Evolutionary conservation across 164 flowering plant genomes (phyloP).

Genomic region (Hamamelis virginiana): DNA sequence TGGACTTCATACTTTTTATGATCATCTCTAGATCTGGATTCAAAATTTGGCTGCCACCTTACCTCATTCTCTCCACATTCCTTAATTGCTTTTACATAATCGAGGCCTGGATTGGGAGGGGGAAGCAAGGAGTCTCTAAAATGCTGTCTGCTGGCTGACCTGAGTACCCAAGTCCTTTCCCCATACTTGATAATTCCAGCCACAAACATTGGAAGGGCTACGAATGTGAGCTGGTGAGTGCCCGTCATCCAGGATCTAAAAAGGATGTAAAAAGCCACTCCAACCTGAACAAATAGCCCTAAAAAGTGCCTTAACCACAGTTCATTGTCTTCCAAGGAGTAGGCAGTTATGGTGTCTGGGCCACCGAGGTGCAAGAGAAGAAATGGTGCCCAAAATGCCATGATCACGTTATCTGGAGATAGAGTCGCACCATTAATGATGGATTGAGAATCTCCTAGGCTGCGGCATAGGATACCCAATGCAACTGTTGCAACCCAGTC

Average conservation of each 20-base stretch:
- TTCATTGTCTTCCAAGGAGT: conserved; percentile 1
- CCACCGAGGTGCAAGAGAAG: neutral
- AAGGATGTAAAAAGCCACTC: neutral
- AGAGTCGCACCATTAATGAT: neutral
- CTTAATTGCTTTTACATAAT: neutral
- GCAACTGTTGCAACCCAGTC: conserved; percentile 4
- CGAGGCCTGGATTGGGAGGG: neutral
- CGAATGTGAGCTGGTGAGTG: neutral
- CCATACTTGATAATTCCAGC: neutral
- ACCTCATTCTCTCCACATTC: neutral
- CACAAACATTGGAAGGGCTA: neutral
- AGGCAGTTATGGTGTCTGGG: neutral
- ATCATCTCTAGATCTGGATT: no score
- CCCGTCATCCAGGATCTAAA: neutral
- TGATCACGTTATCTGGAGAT: no score
- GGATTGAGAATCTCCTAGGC: neutral
- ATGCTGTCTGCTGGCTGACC: neutral
- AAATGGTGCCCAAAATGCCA: neutral
- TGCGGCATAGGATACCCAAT: neutral
- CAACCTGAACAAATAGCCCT: neutral
- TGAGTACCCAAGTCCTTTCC: neutral
- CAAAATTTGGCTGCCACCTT: neutral
- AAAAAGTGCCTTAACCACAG: conserved; percentile 3
- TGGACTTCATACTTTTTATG: no score
- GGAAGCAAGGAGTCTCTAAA: neutral